Evolutionary conservation across 371 early-diverging fungal species (phyloP).

Genomic region (Mucor irregularis): DNA sequence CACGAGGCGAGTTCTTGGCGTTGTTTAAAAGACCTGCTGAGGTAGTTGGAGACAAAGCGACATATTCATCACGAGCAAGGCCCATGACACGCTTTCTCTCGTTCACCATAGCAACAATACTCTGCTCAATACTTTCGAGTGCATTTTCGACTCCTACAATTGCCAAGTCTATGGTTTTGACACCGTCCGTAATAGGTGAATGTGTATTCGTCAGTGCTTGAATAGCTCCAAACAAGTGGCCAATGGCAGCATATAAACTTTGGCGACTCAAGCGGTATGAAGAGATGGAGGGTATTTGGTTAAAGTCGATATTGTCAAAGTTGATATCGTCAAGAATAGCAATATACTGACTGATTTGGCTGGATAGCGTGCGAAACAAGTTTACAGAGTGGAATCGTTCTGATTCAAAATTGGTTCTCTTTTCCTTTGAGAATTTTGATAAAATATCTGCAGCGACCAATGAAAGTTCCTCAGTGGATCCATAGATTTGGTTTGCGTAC

Average conservation of each 20-base stretch:
- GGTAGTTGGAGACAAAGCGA: neutral
- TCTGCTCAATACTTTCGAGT: slow-evolving; percentile 13
- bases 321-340: slow-evolving; percentile 32
- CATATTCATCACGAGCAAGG: neutral
- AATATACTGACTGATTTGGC: slow-evolving; percentile 37
- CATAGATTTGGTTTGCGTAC: slow-evolving; percentile 36
- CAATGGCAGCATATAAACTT: slow-evolving; percentile 63
- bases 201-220: slow-evolving; percentile 44
- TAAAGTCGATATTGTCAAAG: slow-evolving; percentile 24
- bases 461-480: slow-evolving; percentile 27
- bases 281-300: slow-evolving; percentile 19
- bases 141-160: slow-evolving; percentile 13
- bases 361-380: slow-evolving; percentile 41
- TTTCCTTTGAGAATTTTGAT: neutral
- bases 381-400: slow-evolving; percentile 31
- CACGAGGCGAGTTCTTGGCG: neutral
- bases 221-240: slow-evolving; percentile 60
- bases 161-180: slow-evolving; percentile 6
- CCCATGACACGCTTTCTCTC: slow-evolving; percentile 17
- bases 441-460: neutral
- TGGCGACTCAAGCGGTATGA: slow-evolving; percentile 60
- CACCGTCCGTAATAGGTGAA: slow-evolving; percentile 11
- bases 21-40: neutral
- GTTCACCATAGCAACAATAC: slow-evolving; percentile 22
- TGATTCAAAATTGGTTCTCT: neutral